Evolutionary conservation across 306 rosid species (phyloP), one percentile per base, ranked within the genome.

Genomic region (Acacia melanoxylon): DNA sequence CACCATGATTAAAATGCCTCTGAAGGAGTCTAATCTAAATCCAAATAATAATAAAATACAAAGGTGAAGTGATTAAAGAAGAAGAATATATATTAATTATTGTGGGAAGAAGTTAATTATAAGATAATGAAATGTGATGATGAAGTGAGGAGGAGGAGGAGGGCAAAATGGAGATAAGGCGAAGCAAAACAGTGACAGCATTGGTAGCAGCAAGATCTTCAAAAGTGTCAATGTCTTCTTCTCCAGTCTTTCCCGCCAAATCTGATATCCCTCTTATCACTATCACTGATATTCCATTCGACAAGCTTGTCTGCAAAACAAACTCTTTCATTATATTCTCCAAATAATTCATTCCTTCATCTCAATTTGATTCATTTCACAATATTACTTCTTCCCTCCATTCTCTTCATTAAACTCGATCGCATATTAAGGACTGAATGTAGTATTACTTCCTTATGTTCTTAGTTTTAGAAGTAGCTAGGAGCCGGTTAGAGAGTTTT

Each of bases 231-330:
- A 87, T 35, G 6, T 67, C 49, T 22, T 86, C 86, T 20, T 67
- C 17, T 71, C 88, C 87, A 22, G 68, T 7, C 74, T 86, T 79
- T 59, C 93, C 91, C 13, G 91, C 93, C n/a, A 86, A 24, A 78
- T 90, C 93, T 14, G 90, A 90, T 25, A 90, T 81, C 37, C 90
- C 91, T 63, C 88, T n/a, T 8, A 86, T 81, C 22, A 83, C 89
- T 6, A 88, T 79, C 71, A 85, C 90, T 33, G 79, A 88, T 25
- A 75, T 73, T 9, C 81, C 90, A 70, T 86, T 90, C 9, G 90
- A 86, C 79, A 83, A 74, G 80, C 89, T 78, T 68, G 89, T 90
- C 91, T 86, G 89, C 68, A 82, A 72, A 68, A 9, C 11, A 59
- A 22, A 59, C 15, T 7, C 31, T 24, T 10, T 10, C 15, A 10